Conservation (phyloP, 768 basidiomycete genomes). For the Amanita brunnescens region DNA sequence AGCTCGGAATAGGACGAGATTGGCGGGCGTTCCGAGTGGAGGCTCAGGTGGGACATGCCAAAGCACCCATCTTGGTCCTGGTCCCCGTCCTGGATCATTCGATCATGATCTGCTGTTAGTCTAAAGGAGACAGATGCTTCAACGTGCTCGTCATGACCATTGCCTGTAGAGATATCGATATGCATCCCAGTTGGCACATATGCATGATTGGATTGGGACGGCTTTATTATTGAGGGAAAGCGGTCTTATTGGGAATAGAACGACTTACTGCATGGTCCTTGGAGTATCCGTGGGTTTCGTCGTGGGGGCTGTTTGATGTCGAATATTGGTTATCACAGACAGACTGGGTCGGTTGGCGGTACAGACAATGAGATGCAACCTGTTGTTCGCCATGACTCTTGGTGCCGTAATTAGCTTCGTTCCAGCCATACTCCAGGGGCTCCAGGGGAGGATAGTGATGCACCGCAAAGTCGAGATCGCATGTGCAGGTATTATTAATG, state of each 20-base stretch:
- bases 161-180: not conserved
- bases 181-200: not conserved
- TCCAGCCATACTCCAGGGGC: not conserved
- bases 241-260: constrained; percentile 1
- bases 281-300: constrained; percentile 2
- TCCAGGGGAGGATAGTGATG: not conserved
- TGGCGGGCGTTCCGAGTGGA: constrained; percentile 1
- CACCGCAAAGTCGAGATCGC: not conserved
- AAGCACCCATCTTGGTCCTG: not conserved
- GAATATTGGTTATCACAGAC: not conserved
- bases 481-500: constrained; percentile 5
- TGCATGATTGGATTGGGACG: constrained; percentile 1
- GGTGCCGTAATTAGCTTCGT: not conserved
- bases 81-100: not conserved
- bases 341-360: not conserved
- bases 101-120: not conserved
- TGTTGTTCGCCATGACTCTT: not conserved
- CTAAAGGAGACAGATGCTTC: not conserved
- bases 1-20: constrained; percentile 6
- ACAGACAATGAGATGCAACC: not conserved
- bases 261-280: not conserved
- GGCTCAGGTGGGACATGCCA: not conserved
- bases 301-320: constrained; percentile 1
- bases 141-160: not conserved
- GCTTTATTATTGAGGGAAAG: not conserved